phyloP scores from a whole-genome alignment of 208 protist genomes.

The Wallacemonas sp. region DNA sequence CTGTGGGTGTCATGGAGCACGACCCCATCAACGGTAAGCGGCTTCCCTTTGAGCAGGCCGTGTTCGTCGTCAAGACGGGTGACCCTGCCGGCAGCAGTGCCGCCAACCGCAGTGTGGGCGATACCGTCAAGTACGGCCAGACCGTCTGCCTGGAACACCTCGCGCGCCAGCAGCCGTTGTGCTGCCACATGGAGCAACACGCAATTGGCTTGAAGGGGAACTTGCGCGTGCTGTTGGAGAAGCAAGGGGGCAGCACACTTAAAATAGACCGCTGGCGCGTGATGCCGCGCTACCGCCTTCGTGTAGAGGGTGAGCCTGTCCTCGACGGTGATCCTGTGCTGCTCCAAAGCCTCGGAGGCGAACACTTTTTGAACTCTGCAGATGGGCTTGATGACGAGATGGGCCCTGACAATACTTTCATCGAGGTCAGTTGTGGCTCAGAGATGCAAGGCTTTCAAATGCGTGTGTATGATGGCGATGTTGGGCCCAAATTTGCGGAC shows the following conservation, averaged over 20 bases:
- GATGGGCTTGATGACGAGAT: constrained; percentile 26
- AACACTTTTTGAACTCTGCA: constrained; percentile 38
- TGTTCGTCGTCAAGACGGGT: constrained; percentile 41
- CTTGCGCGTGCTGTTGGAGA: constrained; percentile 47
- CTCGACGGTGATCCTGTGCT: constrained; percentile 47
- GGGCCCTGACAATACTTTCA: constrained; percentile 21
- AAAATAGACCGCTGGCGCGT: constrained; percentile 50
- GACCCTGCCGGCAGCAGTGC: constrained; percentile 28
- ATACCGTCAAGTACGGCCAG: constrained; percentile 62
- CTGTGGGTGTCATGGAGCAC: constrained; percentile 39
- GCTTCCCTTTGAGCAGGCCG: constrained; percentile 44
- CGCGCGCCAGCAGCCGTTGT: constrained; percentile 39
- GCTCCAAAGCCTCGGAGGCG: constrained; percentile 40
- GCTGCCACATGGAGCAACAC: constrained; percentile 41
- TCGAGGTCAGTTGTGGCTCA: constrained; percentile 44
- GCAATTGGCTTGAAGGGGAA: constrained; percentile 49
- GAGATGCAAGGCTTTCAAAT: constrained; percentile 48
- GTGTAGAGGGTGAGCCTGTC: constrained; percentile 62
- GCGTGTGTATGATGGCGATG: constrained; percentile 55
- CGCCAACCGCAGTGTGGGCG: constrained; percentile 17
- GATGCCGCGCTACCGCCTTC: constrained; percentile 64
- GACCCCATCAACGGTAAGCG: constrained; percentile 18
- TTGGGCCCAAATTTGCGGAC: constrained; percentile 17
- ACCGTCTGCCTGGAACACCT: constrained; percentile 49
- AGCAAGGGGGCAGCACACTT: constrained; percentile 10